Percentiles rank a stretch among this genome's conserved stretches.
Evolutionary conservation across 768 basidiomycete species (phyloP).

Genomic region (Pholiota molesta): DNA sequence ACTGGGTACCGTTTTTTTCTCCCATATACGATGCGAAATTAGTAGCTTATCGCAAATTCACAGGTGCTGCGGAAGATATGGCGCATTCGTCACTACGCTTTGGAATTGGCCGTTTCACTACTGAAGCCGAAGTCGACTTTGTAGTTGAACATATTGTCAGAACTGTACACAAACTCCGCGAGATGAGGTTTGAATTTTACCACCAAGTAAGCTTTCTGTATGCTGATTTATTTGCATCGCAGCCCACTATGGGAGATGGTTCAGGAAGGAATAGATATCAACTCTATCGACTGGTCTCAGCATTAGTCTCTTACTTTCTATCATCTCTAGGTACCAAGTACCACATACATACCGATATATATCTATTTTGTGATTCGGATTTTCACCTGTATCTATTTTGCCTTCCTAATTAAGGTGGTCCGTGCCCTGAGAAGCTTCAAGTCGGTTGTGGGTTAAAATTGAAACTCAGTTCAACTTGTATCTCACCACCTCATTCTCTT

Average conservation of each 20-base stretch:
- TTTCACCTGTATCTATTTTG: conserved; percentile 1
- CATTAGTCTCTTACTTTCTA: conserved; percentile 48
- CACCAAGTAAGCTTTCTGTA: not conserved
- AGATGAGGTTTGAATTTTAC: conserved; percentile 74
- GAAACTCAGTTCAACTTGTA: conserved; percentile 47
- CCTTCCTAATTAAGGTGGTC: conserved; percentile 32
- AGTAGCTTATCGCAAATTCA: conserved; percentile 7
- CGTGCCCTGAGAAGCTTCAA: conserved; percentile 40
- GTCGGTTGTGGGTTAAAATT: conserved; percentile 31
- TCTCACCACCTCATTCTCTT: conserved; percentile 32
- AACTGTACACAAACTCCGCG: conserved; percentile 86
- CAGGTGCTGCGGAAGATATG: conserved; percentile 97
- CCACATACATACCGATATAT: conserved; percentile 13
- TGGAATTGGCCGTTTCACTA: conserved; percentile 97
- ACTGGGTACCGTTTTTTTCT: conserved; percentile 57
- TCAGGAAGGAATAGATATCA: conserved; percentile 97
- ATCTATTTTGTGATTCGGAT: not conserved
- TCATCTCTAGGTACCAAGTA: conserved; percentile 16
- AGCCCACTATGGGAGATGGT: conserved; percentile 99
- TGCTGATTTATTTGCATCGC: conserved; percentile 9
- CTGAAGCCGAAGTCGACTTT: conserved; percentile 95
- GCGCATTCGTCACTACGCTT: conserved; percentile 97
- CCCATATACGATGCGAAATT: not conserved
- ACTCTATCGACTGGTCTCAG: conserved; percentile 93
- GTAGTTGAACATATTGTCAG: conserved; percentile 86